Base-by-base conservation (phyloP, 2,329 filamentous ascomycete genomes). In the Eurotiales sp. region DNA sequence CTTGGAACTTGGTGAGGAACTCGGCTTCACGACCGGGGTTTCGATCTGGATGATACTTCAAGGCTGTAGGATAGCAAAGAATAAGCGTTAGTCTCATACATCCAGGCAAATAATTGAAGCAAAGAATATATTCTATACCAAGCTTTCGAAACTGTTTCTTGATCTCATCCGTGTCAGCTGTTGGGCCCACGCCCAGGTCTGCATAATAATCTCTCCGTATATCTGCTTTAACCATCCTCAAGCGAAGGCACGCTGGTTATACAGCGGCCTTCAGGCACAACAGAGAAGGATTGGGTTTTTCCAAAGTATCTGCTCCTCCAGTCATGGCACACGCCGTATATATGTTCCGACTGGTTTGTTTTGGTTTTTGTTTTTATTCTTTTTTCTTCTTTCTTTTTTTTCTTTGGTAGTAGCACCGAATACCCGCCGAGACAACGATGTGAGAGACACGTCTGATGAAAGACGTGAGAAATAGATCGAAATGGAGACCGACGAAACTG, bases 91-190 rank as follows among this genome's bases (percentile, higher is more conserved):
- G 41, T 21, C 12, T 40, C 27, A 5, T 8, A 37, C 27, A 40
- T 22, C 23, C 15, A 39, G 8, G 8, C 27, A 45, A 8, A 10
- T 25, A 8, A 15, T 27, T n/a, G 6, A 17, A 8, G 8, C 3
- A 29, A 27, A 29, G 6, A 25, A n/a, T 14, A 8, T 30, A 34
- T 19, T 22, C 44, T 27, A 52, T 73, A 89, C 87, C 87, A 63
- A 95, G 80, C 69, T 90, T 90, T 59, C 87, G 82, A 70, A 90
- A 96, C 62, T 91, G 86, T 69, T 86, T 93, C 74, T 89, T 92
- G 65, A 95, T 84, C 36, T 93, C 88, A 25, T 84, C 81, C 39
- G 83, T 72, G 58, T 86, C 83, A 48, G 88, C 88, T 60, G 79
- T 80, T 10, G 80, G 74, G 2, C 82, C 70, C 51, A 96, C 72